A percentile compares a stretch with the other conserved stretches of the same genome.
phyloP scores from a whole-genome alignment of 495 filamentous ascomycete species.

The Talaromyces stipitatus region DNA sequence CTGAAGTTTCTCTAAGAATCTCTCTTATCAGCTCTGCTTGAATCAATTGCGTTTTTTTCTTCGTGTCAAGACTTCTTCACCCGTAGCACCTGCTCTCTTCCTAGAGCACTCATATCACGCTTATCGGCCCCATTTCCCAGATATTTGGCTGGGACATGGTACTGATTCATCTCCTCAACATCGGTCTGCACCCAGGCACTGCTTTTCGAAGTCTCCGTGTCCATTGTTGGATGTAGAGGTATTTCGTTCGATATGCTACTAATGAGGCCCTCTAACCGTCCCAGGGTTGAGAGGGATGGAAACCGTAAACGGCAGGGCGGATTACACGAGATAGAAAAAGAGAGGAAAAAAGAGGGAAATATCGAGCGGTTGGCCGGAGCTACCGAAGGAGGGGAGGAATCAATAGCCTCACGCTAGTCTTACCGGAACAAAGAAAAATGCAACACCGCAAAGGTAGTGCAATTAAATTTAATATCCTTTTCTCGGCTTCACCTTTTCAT shows the following conservation, averaged over 20 bases:
- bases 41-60: neutral
- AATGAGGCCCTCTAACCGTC: neutral
- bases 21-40: neutral
- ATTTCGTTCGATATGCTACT: neutral
- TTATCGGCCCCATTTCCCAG: constrained; percentile 33
- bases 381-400: neutral
- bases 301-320: neutral
- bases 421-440: neutral
- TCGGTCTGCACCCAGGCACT: neutral
- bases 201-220: neutral
- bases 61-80: constrained; percentile 11
- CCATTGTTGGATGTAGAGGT: too few species aligned
- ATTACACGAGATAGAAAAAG: neutral
- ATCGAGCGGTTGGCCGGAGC: neutral
- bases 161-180: neutral
- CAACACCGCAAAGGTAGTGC: neutral
- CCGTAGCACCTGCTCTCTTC: constrained; percentile 35
- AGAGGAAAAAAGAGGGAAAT: neutral
- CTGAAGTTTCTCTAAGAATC: constrained; percentile 38
- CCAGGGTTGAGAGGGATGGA: too few species aligned
- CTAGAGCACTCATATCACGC: constrained; percentile 36
- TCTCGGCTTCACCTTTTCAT: neutral
- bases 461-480: neutral
- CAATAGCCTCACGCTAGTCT: too few species aligned
- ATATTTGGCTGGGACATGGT: constrained; percentile 29